Evolutionary conservation across 352 stramenopile genomes (phyloP), one percentile per base, ranked within the genome.

Genomic region (Phytophthora nicotianae): DNA sequence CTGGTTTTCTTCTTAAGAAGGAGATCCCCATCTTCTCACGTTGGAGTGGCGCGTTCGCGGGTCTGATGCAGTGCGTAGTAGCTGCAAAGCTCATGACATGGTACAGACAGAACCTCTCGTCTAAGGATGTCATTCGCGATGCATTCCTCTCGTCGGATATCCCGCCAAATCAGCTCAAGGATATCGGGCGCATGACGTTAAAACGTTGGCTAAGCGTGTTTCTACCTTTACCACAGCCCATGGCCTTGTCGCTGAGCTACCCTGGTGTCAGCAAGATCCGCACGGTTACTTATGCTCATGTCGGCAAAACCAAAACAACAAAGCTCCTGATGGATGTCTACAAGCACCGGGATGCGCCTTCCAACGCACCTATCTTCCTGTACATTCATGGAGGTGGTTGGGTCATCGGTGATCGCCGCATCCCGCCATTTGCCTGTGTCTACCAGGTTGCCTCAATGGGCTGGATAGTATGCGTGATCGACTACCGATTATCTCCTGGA

Each of bases 351-450:
- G 55, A 76, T 32, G 50, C 63, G 32, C 66, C 68, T 17, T 23
- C 62, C n/a, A 81, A 86, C 38, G 79, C 81, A 8, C 81, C 81
- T 1, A 78, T 90, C 27, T 83, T 90, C 37, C 47, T 90, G 17
- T 90, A 88, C 50, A 74, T 90, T 45, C 81, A 90, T 40, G 81
- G 81, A 38, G 81, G 81, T 27, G 81, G 81, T 1, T 90, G 81
- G 81, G 57, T 90, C 52, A 69, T 88, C 16, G 80, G 80, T 32
- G 77, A 83, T 56, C 77, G 75, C 23, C 67, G 74, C 11, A 75
- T 80, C 38, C 64, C 79, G 14, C 79, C 76, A 13, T 77, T 74
- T 19, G 47, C 77, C 11, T 76, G 85, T 9, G 58, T 90, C 2
- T 81, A 90, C 52, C 73, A 88, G 33, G 71, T 89, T 5, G 81